Base-by-base conservation (phyloP, 768 basidiomycete species). In the Suillus subaureus region DNA sequence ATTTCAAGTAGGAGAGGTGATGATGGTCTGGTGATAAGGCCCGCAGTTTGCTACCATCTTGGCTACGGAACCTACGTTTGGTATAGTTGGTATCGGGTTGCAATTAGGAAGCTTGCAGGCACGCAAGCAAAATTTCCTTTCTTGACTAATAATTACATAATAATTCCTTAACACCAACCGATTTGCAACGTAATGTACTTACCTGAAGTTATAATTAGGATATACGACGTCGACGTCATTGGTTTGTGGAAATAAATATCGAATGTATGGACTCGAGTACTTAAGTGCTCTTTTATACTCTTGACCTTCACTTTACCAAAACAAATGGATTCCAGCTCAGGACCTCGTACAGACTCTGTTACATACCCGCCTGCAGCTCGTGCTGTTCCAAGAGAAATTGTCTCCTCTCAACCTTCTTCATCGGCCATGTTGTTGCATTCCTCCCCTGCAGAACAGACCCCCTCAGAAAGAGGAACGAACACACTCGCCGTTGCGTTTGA, bases 321-420 rank as follows among this genome's bases (percentile, higher is more conserved):
- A 12, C 57, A 40, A 28, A 42, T 60, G 58, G 28, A 42, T 42
- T 21, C 26, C 6, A 42, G 18, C 26, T 21, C 58, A 31, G 18
- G 9, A 18, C 26, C 9, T 40, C 58, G 2, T 12, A 11, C 16
- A 6, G 37, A 18, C 23, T 33, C 57, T 13, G 55, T 73, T 55
- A 28, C 43, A 54, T 55, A 64, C 4, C 61, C 68, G 18, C 64
- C 70, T 39, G 21, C 56, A 21, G 63, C 61, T 28, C 70, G n/a
- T 37, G 45, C 61, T 26, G 15, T n/a, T 3, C 26, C 6, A 7
- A 51, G 51, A 40, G 66, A 61, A 49, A 47, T 55, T 12, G 58
- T 72, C 18, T 66, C 70, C 49, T 55, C 73, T 61, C 74, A 74
- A 64, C 69, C 67, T 3, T 18, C 66, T 13, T 61, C 67, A 9